Conservation (phyloP, 306 rosid species). For the Sphenostylis stenocarpa region DNA sequence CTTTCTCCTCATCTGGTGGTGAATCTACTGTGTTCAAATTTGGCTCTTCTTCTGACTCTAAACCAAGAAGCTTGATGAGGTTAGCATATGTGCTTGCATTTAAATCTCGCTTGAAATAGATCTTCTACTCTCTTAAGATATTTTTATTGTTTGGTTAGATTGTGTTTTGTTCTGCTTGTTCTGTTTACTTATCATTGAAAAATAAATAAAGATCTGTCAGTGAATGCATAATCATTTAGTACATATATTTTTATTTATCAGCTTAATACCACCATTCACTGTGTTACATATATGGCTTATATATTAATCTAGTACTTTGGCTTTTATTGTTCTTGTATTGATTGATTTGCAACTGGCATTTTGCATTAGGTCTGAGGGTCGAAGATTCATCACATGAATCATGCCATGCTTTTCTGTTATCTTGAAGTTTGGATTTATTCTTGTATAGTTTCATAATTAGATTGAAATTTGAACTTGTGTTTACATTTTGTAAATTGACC, state of each 20-base stretch:
- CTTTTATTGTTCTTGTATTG: not conserved
- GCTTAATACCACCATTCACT: not conserved
- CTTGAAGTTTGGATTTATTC: not conserved
- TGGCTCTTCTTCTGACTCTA: conserved; percentile 43
- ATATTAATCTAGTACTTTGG: not conserved
- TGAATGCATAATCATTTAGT: no score
- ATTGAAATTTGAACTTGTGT: not conserved
- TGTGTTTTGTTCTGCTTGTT: not conserved
- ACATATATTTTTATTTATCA: no score
- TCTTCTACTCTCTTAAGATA: not conserved
- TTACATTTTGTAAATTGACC: not conserved
- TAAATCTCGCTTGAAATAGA: not conserved
- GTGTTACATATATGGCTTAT: not conserved
- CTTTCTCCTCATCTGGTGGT: conserved; percentile 39
- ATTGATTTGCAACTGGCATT: not conserved
- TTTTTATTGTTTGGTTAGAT: not conserved
- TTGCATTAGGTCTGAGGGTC: not conserved
- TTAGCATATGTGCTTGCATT: conserved; percentile 29
- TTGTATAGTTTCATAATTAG: not conserved
- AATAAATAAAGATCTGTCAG: not conserved
- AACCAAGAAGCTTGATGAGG: conserved; percentile 51
- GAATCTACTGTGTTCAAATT: conserved; percentile 37
- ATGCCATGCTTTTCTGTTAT: not conserved
- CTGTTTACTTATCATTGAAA: not conserved
- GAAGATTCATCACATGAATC: not conserved